Evolutionary conservation across 2,329 filamentous ascomycete species (phyloP), one percentile per base, ranked within the genome.

Genomic region (Colletotrichum godetiae): DNA sequence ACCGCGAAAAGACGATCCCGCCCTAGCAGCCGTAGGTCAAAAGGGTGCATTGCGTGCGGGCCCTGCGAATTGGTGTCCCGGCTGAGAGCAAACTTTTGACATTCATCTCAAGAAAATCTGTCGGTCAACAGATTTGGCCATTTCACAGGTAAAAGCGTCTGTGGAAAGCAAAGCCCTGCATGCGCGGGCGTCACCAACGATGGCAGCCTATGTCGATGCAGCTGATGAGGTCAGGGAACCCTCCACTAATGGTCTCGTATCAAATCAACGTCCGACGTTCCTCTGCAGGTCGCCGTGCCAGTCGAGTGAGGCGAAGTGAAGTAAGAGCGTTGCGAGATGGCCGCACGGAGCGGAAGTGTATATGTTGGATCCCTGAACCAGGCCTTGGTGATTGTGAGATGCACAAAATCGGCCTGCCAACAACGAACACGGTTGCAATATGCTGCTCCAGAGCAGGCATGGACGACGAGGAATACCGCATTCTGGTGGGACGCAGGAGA

Each of bases 241-340:
- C 52, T 52, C 56, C 56, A 56, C 61, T 33, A 27, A 71, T 29
- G 35, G 46, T 33, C 60, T 71, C 60, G 68, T 71, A 71, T 55
- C 71, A 71, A 73, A 71, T 71, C 56, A 71, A 65, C 19, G 62
- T 66, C 67, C 61, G 56, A 69, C 69, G 49, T 71, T 71, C 57
- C 71, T 70, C 67, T 73, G 71, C 71, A 73, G 46, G 67, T 53
- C 19, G 46, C 67, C 67, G 49, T 61, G 56, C 29, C 60, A 22
- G 49, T 61, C 62, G 42, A 70, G 46, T 49, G 59, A 69, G 55
- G 60, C 69, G 53, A 69, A 31, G 58, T 67, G 57, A 68, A 58
- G 68, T 49, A 49, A 42, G 53, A 24, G 59, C 31, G 37, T 37
- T 63, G 31, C 46, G 53, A 29, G n/a, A 35, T 56, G 59, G 22